Percentiles rank a stretch among this genome's conserved stretches.
phyloP scores from a whole-genome alignment of 495 filamentous ascomycete species.

The Aspergillus funiculosus region DNA sequence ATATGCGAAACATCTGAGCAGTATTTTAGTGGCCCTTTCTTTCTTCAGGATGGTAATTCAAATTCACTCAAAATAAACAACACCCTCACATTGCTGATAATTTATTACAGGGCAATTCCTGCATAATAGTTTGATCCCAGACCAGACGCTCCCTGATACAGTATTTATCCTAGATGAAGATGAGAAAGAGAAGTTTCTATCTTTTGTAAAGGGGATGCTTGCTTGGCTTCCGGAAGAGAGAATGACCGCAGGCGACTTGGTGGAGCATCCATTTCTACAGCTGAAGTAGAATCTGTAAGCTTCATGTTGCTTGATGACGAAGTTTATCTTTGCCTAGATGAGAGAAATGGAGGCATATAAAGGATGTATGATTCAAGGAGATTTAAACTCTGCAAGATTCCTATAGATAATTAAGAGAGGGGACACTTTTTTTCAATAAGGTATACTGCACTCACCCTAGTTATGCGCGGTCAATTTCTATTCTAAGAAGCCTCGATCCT shows the following conservation, averaged over 20 bases:
- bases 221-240: not conserved
- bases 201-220: conserved; percentile 1
- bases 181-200: conserved; percentile 2
- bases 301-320: no score
- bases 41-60: conserved; percentile 17
- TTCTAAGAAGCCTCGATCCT: no score
- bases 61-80: not conserved
- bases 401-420: no score
- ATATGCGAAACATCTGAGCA: conserved; percentile 15
- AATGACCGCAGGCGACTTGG: not conserved
- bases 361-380: no score
- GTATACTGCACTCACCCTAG: no score
- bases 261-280: conserved; percentile 1
- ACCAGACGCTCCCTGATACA: conserved; percentile 16
- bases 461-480: no score
- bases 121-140: conserved; percentile 18
- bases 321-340: no score
- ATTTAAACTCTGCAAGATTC: no score
- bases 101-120: conserved; percentile 17
- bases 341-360: no score
- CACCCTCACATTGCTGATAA: not conserved
- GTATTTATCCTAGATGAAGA: conserved; percentile 1
- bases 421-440: no score
- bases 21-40: conserved; percentile 23
- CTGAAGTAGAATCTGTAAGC: no score